Conservation (phyloP, 352 stramenopile species). For the Blastocystis sp. region DNA sequence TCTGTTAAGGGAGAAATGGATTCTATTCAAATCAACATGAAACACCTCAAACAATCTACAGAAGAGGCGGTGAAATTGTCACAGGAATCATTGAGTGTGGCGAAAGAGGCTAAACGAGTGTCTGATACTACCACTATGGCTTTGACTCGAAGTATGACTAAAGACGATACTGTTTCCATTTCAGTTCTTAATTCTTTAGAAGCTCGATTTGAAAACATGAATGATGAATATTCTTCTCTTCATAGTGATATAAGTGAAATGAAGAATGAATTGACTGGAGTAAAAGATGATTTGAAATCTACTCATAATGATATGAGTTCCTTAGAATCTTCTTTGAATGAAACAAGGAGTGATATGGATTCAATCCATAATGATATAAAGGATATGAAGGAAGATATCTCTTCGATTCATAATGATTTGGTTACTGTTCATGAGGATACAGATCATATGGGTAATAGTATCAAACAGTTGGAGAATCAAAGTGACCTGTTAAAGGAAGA, state of each 20-base stretch:
- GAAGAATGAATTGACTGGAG: neutral
- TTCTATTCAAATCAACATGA: neutral
- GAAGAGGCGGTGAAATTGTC: neutral
- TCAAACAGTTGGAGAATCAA: too few species aligned
- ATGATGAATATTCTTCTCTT: neutral
- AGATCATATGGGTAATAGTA: too few species aligned
- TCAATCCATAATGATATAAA: neutral
- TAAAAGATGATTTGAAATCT: neutral
- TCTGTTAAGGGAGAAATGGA: neutral
- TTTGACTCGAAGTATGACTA: neutral
- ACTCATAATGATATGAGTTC: neutral
- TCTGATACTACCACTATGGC: neutral
- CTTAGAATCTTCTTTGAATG: neutral
- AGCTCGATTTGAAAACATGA: neutral
- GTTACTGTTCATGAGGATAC: too few species aligned
- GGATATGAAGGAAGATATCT: neutral
- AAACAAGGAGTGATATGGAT: neutral
- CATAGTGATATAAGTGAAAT: neutral
- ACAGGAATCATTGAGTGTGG: neutral
- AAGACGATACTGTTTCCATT: neutral
- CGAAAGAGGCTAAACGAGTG: neutral
- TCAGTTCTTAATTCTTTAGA: neutral
- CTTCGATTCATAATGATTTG: neutral
- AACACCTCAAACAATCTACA: neutral
- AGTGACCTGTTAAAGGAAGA: too few species aligned